Base-by-base conservation (phyloP, 352 stramenopile species). In the Phytophthora pisi region DNA sequence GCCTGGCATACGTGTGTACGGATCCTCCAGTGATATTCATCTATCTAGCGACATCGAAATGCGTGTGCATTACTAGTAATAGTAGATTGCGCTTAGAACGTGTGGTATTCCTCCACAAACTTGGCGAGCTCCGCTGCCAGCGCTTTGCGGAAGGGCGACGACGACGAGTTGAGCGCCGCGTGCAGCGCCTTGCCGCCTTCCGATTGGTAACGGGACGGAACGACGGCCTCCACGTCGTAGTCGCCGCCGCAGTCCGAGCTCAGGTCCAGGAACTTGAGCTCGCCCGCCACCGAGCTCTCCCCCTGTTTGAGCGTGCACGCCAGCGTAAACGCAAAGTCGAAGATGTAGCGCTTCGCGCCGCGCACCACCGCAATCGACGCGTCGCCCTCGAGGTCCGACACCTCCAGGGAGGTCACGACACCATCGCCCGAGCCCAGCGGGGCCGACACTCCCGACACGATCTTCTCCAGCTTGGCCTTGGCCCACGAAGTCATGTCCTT, bases 301-400 rank as follows among this genome's bases (percentile, higher is more conserved):
- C 64, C 57, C 42, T 77, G 60, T 52, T 77, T 56, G 45, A 88
- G 50, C 23, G 62, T 72, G 50, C 77, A 86, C 20, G 77, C 71
- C 43, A 96, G 53, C 45, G 76, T 77, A 58, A 93, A 93, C 40
- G 72, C 75, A 23, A 94, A 91, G 67, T 94, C 88, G 55, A 93
- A 96, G 58, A 96, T 94, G 74, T 98, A 98, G 57, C 93, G 85
- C 74, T 98, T 98, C 51, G 96, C 95, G 50, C 93, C 96, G 58
- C 92, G 89, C 53, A 97, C 85, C 47, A 98, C 82, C 4, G 91
- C 93, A 50, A 98, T 97, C 7, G 89, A 97, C 15, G 92, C 96
- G 63, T 98, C 93, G n/a, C 96, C 96, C 5, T 79, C 80, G n/a
- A 98, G 66, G 55, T 96, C 79, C 24, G 89, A 87, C 6, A 98